A percentile compares a stretch with the other conserved stretches of the same genome.
phyloP scores from a whole-genome alignment of 179 eudicot genomes.

The Amaranthus tricolor region DNA sequence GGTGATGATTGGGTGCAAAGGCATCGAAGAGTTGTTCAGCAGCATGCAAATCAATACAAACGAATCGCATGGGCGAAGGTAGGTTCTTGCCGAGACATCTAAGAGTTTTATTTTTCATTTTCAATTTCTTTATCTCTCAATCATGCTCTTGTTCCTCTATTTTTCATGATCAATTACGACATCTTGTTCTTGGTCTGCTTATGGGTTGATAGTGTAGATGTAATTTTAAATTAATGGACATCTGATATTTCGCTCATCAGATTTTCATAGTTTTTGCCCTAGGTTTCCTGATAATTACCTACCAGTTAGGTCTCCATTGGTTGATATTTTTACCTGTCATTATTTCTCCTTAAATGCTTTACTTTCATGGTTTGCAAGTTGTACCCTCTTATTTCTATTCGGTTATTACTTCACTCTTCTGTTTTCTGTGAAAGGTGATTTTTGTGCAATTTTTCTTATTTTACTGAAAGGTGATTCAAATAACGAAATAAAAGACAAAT shows the following conservation, averaged over 20 bases:
- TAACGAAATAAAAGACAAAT: too few relatives aligned
- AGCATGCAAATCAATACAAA: constrained; percentile 97
- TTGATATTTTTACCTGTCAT: not conserved
- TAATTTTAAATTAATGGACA: not conserved
- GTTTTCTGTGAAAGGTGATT: not conserved
- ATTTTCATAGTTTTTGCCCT: not conserved
- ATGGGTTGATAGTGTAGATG: not conserved
- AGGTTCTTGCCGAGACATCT: constrained; percentile 9
- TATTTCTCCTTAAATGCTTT: not conserved
- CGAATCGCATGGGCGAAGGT: constrained; percentile 98
- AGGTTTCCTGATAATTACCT: not conserved
- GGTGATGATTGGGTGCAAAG: constrained; percentile 99
- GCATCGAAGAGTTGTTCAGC: constrained; percentile 94
- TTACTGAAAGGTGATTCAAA: not conserved
- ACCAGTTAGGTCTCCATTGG: not conserved
- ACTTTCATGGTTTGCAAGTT: not conserved
- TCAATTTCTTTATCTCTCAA: not conserved
- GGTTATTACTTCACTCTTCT: not conserved
- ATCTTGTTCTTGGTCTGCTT: not conserved
- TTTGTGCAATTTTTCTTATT: not conserved
- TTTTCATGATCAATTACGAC: not conserved
- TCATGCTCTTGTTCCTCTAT: not conserved
- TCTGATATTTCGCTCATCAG: not conserved
- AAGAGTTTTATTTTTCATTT: not conserved
- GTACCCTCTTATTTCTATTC: not conserved